Evolutionary conservation across 192 early-diverging fungal genomes (phyloP).

Genomic region (Pilobolus umbonatus): DNA sequence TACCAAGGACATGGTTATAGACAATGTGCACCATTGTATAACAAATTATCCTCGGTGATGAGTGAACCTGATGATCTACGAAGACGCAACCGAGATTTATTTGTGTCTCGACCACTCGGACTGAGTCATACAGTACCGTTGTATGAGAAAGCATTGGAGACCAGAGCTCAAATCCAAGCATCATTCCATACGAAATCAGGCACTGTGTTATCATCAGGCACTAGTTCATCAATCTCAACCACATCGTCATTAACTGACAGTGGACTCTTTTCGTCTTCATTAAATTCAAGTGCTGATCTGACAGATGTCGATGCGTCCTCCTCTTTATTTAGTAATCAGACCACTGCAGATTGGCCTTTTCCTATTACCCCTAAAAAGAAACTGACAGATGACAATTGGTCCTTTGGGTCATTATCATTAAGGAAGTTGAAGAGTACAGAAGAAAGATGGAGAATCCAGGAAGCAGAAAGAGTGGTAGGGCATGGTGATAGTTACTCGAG

Average conservation of each 20-base stretch:
- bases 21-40: not conserved
- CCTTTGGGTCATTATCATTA: conserved; percentile 7
- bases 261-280: not conserved
- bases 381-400: not conserved
- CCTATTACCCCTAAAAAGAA: conserved; percentile 12
- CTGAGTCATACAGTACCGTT: conserved; percentile 17
- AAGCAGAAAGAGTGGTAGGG: conserved; percentile 2
- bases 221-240: not conserved
- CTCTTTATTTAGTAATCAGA: conserved; percentile 12
- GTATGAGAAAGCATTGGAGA: conserved; percentile 27
- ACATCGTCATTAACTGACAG: not conserved
- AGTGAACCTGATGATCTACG: conserved; percentile 34
- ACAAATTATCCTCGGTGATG: conserved; percentile 11
- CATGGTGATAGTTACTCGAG: too few relatives aligned
- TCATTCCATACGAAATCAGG: not conserved
- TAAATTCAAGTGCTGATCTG: not conserved
- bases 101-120: conserved; percentile 19
- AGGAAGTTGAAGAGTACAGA: not conserved
- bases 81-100: conserved; percentile 22
- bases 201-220: not conserved
- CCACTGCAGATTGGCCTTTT: conserved; percentile 24
- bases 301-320: not conserved
- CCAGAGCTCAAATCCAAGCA: conserved; percentile 23
- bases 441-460: conserved; percentile 13
- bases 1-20: not conserved